Base-by-base conservation (phyloP, 306 rosid species). In the Quercus suber region DNA sequence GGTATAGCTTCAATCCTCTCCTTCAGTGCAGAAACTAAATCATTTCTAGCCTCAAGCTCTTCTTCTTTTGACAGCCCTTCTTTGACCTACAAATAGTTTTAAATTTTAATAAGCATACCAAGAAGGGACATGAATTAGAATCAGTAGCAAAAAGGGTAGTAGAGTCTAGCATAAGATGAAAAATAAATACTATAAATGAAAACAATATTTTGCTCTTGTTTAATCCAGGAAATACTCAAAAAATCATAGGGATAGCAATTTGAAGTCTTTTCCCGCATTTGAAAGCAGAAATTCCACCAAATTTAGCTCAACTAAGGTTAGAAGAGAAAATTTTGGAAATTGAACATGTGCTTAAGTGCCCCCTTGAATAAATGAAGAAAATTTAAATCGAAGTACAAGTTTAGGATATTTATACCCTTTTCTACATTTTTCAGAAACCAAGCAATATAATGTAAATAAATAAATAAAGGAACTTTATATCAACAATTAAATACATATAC, bases 1-100 rank as follows among this genome's bases (percentile, higher is more conserved):
- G 86, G 77, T 37, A 85, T 75, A 30, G 58, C 70, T 79, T 79
- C 79, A 71, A 85, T 82, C 63, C 82, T 85, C 71, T 82, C 84
- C 73, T 53, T 69, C 45, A 79, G 72, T 15, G 68, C 75, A 58
- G 71, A 27, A 35, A 82, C 84, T 49, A 79, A 79, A 55, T 85
- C 86, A 18, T 59, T 79, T 70, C 88, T 58, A 59, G 73, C 80
- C 15, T 82, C 77, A 17, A 82, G 37, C 58, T 75, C 86, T 56
- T 75, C 86, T 67, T 85, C 86, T 30, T 73, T 72, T 1, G 86
- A 79, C 25, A 82, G 76, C 56, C 86, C 84, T 41, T 82, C 84
- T 41, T 82, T 82, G 19, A 72, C 84, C 84, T 82, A 27, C 21
- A n/a, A 10, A 33, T 4, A 3, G 76, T 13, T 17, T 18, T 10